Evolutionary conservation across 2,329 filamentous ascomycete species (phyloP), one percentile per base, ranked within the genome.

Genomic region (Penicillium hesseltinei): DNA sequence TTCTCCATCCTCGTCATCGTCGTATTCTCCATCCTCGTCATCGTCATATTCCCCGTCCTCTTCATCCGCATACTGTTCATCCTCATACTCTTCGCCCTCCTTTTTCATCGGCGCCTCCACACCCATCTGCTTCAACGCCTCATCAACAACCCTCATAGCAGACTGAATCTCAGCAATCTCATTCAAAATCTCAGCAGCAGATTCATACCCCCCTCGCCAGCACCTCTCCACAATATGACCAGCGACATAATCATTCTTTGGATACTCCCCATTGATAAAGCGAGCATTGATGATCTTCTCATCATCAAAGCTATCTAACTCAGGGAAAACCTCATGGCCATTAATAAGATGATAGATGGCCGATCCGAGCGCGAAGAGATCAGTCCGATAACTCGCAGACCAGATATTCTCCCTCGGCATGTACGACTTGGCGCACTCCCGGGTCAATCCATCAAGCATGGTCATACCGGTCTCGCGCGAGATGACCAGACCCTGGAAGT

Each of bases 331-430:
- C 19, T 62, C 60, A 51, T 59, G 51, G 2, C 62, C 62, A 23
- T 42, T 53, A n/a, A 65, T 61, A 35, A 66, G 60, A 23, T 59
- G 53, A 46, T 65, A 65, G 8, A 66, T 64, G 2, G 61, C 56
- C 44, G 61, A 65, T 21, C 64, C 63, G 23, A 65, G 48, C 17
- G 64, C 64, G 52, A 66, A 62, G n/a, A 66, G 49, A 54, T 65
- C 64, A 40, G 64, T 65, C 23, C 50, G 50, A 36, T 48, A 48
- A 44, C 40, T 55, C 19, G 61, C 58, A 39, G 51, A 25, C 25
- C 54, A 48, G 2, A 38, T 17, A 25, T 59, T 8, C 5, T 19
- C 19, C 6, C 62, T 40, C 9, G 62, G 62, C 53, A 58, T 54
- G 19, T 48, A 62, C 39, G 53, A 56, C 53, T 63, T 63, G n/a